These are phyloP conservation scores for Vitis rupestris DNA, from an alignment of 164 flowering plant species.

Conservation along the genomic window DNA sequence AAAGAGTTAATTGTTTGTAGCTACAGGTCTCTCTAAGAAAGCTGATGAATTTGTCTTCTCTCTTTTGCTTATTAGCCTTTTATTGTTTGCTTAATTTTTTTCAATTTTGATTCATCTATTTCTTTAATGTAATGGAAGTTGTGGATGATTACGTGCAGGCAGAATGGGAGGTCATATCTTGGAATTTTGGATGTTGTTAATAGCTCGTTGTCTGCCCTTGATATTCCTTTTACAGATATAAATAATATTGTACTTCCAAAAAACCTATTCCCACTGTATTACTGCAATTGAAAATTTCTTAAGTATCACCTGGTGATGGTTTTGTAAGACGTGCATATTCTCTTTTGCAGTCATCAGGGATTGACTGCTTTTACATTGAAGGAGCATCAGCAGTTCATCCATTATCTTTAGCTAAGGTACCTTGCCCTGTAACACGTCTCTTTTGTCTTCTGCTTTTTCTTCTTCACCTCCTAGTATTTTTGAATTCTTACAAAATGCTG, in stretches of 20 bases:
- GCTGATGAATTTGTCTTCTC: not conserved
- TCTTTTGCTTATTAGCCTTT: not conserved
- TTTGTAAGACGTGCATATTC: slow-evolving; percentile 11
- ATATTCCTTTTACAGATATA: slow-evolving; percentile 83
- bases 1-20: slow-evolving; percentile 65
- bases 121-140: not conserved
- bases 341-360: slow-evolving; percentile 54
- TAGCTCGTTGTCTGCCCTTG: slow-evolving; percentile 46
- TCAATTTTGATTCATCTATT: not conserved
- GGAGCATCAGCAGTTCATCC: slow-evolving; percentile 79
- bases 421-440: not conserved
- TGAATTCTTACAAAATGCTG: not conserved
- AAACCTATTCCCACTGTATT: slow-evolving; percentile 8
- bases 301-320: not conserved
- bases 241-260: slow-evolving; percentile 55
- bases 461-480: not conserved
- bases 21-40: slow-evolving; percentile 59
- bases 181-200: slow-evolving; percentile 62
- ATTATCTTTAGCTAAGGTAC: slow-evolving; percentile 78
- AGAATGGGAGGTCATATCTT: slow-evolving; percentile 81
- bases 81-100: not conserved
- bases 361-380: slow-evolving; percentile 59
- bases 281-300: not conserved
- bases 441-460: not conserved
- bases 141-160: slow-evolving; percentile 48